Evolutionary conservation across 2,329 filamentous ascomycete genomes (phyloP).

Genomic region (Fusarium nanum): DNA sequence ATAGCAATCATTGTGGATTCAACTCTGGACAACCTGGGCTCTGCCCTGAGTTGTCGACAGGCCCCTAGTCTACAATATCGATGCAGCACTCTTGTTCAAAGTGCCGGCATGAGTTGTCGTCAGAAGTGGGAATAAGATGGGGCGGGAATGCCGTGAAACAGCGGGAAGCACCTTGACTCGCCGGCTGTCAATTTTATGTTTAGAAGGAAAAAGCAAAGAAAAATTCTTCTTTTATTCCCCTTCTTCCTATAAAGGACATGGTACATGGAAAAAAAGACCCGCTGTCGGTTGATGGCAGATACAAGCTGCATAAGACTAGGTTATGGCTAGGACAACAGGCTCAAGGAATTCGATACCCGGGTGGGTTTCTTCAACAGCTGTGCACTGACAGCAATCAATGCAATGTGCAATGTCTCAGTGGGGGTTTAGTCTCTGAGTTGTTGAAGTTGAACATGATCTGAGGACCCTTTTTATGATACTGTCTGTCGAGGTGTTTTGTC

Average conservation of each 20-base stretch:
- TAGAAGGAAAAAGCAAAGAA: slow-evolving; percentile 21
- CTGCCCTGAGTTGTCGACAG: neutral
- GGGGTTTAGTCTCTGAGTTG: neutral
- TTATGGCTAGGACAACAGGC: neutral
- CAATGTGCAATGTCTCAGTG: neutral
- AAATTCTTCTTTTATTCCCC: slow-evolving; percentile 1
- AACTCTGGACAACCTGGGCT: neutral
- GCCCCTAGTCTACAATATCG: neutral
- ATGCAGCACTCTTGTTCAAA: slow-evolving; percentile 16
- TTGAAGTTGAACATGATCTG: slow-evolving; percentile 16
- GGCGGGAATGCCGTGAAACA: slow-evolving; percentile 37
- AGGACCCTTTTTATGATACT: slow-evolving; percentile 22
- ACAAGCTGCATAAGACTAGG: neutral
- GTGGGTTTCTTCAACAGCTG: slow-evolving; percentile 5
- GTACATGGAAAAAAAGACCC: slow-evolving; percentile 1
- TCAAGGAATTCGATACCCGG: slow-evolving; percentile 15
- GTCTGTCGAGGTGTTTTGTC: neutral
- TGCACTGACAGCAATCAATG: neutral
- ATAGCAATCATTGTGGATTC: neutral
- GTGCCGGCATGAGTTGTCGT: slow-evolving; percentile 38
- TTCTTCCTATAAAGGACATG: neutral
- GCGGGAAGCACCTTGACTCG: slow-evolving; percentile 21
- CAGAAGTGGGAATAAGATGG: slow-evolving; percentile 41
- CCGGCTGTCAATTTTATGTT: slow-evolving; percentile 2
- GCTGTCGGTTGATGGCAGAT: slow-evolving; percentile 16